Evolutionary conservation across 306 rosid genomes (phyloP), one percentile per base, ranked within the genome.

Genomic region (Calophaca sinica): DNA sequence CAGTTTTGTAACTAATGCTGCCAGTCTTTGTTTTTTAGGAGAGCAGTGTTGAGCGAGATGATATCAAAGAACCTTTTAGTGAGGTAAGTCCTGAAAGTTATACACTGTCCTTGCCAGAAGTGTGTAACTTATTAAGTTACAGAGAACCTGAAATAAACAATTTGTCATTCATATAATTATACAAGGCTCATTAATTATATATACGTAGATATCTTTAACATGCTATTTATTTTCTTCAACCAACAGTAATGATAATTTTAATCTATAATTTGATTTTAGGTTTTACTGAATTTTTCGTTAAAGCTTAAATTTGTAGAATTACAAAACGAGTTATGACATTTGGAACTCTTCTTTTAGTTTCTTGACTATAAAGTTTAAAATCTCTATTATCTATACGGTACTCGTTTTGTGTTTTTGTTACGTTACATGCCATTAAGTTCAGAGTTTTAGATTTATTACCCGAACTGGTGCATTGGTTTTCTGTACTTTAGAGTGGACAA

Each of bases 31-130:
- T 65, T 71, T 67, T 50, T 46, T 64, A 92, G 99, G 99, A 94
- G 82, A 94, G 99, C 90, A 90, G 96, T 70, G 88, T 90, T 71
- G 99, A 91, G 81, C 84, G 93, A 33, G 97, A 94, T 72, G 96
- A 94, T 83, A 66, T 92, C 67, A 94, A 88, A 87, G 99, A 94
- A 54, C 99, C 99, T 73, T 94, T 94, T 75, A 91, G 90, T 35
- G 99, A 94, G 96, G 99, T 94, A 66, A 77, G 78, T 66, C 35
- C 20, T 45, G 36, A 35, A 78, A 70, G 49, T 48, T 72, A 41
- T 73, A 51, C 61, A 14, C 35, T 35, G 20, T 62, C 66, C 32
- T 62, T 82, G 46, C 81, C 32, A 26, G 41, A 58, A 7, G 9
- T 53, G 69, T 81, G 29, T 51, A 52, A 54, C 73, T 65, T 64